phyloP scores from a whole-genome alignment of 163 green algal species.

The Chloromonas sp. region DNA sequence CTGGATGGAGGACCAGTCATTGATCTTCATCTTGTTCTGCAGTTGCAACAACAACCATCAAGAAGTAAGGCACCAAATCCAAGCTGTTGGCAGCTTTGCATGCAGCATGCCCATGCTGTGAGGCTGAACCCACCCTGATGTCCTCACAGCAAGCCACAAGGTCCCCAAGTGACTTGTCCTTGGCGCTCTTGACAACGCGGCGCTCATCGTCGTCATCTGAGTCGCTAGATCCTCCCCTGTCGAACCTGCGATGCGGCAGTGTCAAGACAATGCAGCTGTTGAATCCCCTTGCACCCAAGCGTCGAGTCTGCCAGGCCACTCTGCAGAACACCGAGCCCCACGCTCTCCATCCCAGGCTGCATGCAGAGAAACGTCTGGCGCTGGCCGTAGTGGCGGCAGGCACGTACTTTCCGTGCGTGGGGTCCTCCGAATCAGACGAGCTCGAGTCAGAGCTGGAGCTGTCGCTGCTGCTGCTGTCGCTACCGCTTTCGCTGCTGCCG shows the following conservation, averaged over 20 bases:
- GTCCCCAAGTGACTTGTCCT: constrained; percentile 89
- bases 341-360: no score
- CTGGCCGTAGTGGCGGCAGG: no score
- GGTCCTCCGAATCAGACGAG: background rate
- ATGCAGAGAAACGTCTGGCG: no score
- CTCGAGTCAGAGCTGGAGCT: background rate
- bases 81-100: background rate
- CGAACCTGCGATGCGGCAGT: constrained; percentile 46
- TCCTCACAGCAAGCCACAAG: constrained; percentile 76
- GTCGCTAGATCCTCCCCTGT: constrained; percentile 62
- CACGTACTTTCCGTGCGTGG: background rate
- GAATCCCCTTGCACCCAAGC: background rate
- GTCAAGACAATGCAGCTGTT: no score
- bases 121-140: constrained; percentile 56
- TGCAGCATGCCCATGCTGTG: no score
- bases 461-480: background rate
- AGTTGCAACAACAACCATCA: constrained; percentile 4
- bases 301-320: background rate
- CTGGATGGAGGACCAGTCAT: constrained; percentile 92
- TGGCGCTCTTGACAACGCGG: constrained; percentile 79
- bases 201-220: constrained; percentile 74
- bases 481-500: background rate
- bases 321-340: no score
- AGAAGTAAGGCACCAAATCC: background rate
- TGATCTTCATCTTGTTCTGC: constrained; percentile 98